Percentiles rank a stretch among this genome's conserved stretches.
phyloP scores from a whole-genome alignment of 768 basidiomycete species.

The Pholiota microspora region DNA sequence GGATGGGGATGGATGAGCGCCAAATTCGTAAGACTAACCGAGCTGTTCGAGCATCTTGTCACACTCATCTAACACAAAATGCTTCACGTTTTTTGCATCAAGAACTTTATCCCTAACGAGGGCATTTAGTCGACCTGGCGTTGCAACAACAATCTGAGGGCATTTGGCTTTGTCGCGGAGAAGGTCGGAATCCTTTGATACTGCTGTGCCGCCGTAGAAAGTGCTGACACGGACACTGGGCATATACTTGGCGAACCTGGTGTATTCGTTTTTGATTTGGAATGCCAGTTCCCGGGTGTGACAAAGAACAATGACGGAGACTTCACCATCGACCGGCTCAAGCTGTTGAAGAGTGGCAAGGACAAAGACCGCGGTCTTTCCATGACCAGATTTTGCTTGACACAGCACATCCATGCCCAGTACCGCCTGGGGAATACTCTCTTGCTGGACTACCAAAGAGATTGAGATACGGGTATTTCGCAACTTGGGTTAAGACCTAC shows the following conservation, averaged over 20 bases:
- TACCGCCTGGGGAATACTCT: constrained; percentile 99
- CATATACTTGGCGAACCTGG: constrained; percentile 99
- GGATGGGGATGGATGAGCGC: constrained; percentile 50
- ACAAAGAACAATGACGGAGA: constrained; percentile 96
- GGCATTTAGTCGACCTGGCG: constrained; percentile 95
- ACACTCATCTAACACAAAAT: constrained; percentile 99
- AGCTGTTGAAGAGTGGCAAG: constrained; percentile 97
- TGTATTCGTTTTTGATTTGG: constrained; percentile 99
- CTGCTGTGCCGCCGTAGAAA: constrained; percentile 96
- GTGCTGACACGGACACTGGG: constrained; percentile 96
- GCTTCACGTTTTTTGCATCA: constrained; percentile 95
- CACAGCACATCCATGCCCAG: constrained; percentile 99
- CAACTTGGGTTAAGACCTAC: constrained; percentile 38
- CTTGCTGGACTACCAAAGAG: constrained; percentile 83
- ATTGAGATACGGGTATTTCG: background rate
- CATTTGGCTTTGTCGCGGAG: constrained; percentile 96
- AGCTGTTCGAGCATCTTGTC: constrained; percentile 99
- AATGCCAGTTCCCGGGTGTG: constrained; percentile 99
- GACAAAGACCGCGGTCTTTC: constrained; percentile 99
- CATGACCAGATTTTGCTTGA: constrained; percentile 98
- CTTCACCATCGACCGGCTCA: constrained; percentile 97
- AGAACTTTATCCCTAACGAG: constrained; percentile 93
- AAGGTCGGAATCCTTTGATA: constrained; percentile 89
- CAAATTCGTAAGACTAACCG: constrained; percentile 96
- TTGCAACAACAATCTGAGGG: constrained; percentile 98